A percentile compares a stretch with the other conserved stretches of the same genome.
These are phyloP conservation scores for Astrothelium macrocarpum DNA, from an alignment of 495 filamentous ascomycete genomes.

Conservation along the genomic window DNA sequence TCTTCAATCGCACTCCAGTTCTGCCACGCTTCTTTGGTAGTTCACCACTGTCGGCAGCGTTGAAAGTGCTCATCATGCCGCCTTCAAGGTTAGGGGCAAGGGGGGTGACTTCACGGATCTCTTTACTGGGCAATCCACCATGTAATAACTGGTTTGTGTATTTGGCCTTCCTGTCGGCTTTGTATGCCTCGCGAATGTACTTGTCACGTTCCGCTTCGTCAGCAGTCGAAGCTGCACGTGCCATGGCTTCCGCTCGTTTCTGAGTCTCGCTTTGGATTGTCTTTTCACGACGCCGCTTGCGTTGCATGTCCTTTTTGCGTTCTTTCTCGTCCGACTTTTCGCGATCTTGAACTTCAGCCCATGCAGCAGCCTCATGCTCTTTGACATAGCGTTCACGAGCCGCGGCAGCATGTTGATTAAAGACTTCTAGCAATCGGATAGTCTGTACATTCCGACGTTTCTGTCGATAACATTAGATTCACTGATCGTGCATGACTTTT, in stretches of 20 bases:
- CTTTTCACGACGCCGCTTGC: conserved; percentile 93
- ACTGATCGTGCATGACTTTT: background rate
- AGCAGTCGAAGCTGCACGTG: conserved; percentile 60
- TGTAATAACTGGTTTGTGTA: conserved; percentile 73
- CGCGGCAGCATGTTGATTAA: background rate
- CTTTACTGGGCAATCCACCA: conserved; percentile 72
- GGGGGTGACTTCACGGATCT: conserved; percentile 60
- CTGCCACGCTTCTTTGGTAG: conserved; percentile 55
- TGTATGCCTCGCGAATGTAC: conserved; percentile 68
- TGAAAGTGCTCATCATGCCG: conserved; percentile 78
- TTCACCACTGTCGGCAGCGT: conserved; percentile 49
- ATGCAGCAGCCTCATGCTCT: conserved; percentile 9
- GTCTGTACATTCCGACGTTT: background rate
- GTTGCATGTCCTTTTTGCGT: conserved; percentile 98
- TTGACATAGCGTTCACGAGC: conserved; percentile 3
- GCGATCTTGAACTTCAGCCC: conserved; percentile 15
- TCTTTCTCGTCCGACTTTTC: conserved; percentile 71
- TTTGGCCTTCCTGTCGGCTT: conserved; percentile 79
- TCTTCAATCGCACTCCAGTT: conserved; percentile 32
- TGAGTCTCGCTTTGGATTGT: conserved; percentile 78
- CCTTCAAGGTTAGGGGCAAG: conserved; percentile 77
- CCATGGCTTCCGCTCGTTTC: conserved; percentile 72
- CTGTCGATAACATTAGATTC: background rate
- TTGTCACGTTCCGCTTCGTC: conserved; percentile 71
- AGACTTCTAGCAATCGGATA: background rate